Evolutionary conservation across 345 rosid genomes (phyloP).

Genomic region (Fremontodendron californicum): DNA sequence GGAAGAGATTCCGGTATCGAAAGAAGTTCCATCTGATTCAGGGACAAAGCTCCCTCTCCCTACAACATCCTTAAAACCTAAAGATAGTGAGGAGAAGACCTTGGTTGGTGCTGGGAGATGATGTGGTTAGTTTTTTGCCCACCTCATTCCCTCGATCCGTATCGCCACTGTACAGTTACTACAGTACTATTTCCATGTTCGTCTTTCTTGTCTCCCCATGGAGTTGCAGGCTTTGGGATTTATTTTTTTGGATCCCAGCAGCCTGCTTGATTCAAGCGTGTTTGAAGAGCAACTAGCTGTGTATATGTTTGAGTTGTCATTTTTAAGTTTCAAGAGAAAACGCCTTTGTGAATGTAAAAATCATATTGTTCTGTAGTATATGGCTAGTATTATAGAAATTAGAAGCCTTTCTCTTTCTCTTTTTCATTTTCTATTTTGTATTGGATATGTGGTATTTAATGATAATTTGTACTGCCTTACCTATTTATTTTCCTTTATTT

Average conservation of each 20-base stretch:
- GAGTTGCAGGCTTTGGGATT: conserved; percentile 39
- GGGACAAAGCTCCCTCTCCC: conserved; percentile 13
- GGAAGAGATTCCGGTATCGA: conserved; percentile 22
- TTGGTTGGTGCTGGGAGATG: conserved; percentile 47
- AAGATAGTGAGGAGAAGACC: conserved; percentile 34
- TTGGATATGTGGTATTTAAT: neutral
- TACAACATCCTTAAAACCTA: conserved; percentile 2
- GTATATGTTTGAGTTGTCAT: conserved; percentile 7
- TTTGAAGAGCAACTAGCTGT: conserved; percentile 14
- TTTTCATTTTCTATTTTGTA: neutral
- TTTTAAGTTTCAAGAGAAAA: conserved; percentile 1
- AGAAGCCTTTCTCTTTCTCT: neutral
- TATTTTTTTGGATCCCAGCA: conserved; percentile 41
- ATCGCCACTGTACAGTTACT: conserved; percentile 25
- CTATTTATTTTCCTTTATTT: neutral
- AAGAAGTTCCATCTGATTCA: conserved; percentile 21
- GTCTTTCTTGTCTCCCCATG: conserved; percentile 3
- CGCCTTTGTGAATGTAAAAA: conserved; percentile 9
- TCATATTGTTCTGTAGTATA: neutral
- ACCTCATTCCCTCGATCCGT: conserved; percentile 11
- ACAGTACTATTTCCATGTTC: conserved; percentile 14
- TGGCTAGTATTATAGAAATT: neutral
- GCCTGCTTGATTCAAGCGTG: conserved; percentile 26
- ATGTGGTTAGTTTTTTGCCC: conserved; percentile 8
- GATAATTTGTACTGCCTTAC: neutral